Evolutionary conservation across 352 stramenopile species (phyloP).

Genomic region (Phytophthora meadii): DNA sequence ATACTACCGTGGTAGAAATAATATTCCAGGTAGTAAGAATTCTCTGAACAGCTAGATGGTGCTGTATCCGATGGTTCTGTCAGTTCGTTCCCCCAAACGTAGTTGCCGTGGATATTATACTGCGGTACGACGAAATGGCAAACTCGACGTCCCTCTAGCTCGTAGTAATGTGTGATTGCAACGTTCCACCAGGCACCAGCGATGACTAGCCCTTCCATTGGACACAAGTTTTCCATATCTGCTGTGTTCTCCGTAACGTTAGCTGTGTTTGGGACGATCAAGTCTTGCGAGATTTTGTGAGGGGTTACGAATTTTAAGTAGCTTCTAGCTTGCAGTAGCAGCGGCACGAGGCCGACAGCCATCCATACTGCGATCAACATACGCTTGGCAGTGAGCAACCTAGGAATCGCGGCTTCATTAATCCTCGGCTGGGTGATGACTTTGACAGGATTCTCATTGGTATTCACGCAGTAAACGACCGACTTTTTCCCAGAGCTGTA

Average conservation of each 20-base stretch:
- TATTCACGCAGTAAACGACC: constrained; percentile 23
- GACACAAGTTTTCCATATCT: constrained; percentile 24
- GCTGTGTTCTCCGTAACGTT: constrained; percentile 5
- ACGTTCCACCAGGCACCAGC: constrained; percentile 41
- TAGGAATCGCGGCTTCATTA: constrained; percentile 3
- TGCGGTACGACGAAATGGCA: constrained; percentile 41
- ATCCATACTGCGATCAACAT: constrained; percentile 34
- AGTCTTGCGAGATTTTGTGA: constrained; percentile 34
- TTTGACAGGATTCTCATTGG: neutral
- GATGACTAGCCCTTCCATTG: constrained; percentile 35
- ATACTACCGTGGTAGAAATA: constrained; percentile 43
- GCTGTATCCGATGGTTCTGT: neutral
- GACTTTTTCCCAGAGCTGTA: constrained; percentile 16
- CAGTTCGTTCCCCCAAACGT: constrained; percentile 22
- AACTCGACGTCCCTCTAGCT: constrained; percentile 13
- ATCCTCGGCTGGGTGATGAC: constrained; percentile 4
- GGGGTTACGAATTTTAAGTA: constrained; percentile 41
- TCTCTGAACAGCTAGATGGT: constrained; percentile 14
- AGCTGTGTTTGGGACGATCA: constrained; percentile 19
- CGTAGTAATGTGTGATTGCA: constrained; percentile 33
- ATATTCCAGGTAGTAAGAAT: constrained; percentile 38
- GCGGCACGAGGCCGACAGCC: constrained; percentile 23
- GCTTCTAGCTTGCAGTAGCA: constrained; percentile 34
- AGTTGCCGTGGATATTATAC: constrained; percentile 38
- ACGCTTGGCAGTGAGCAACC: constrained; percentile 19